Conservation (phyloP, 2,329 filamentous ascomycete species). For the Xylaria polymorpha region DNA sequence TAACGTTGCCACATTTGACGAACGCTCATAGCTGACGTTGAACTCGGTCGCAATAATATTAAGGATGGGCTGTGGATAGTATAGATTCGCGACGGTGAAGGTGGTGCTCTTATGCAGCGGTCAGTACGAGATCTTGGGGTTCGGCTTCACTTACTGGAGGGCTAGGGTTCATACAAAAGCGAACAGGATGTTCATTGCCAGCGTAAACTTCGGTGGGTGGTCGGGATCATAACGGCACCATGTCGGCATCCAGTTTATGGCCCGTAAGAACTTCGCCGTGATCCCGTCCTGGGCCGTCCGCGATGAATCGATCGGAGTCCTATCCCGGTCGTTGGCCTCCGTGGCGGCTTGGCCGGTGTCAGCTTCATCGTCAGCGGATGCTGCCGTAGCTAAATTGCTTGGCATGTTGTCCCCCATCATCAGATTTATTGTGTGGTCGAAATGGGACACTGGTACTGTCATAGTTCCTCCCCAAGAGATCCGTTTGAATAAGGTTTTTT, state of each 20-base stretch:
- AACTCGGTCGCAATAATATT: constrained; percentile 74
- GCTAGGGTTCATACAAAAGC: constrained; percentile 61
- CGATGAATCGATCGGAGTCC: neutral
- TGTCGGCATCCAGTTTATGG: constrained; percentile 69
- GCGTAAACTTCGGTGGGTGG: constrained; percentile 74
- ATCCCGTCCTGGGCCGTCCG: neutral
- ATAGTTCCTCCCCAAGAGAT: neutral
- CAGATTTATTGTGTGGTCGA: neutral
- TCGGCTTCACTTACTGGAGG: neutral
- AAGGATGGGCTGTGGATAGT: constrained; percentile 75
- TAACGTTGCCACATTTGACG: constrained; percentile 69
- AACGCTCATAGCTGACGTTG: constrained; percentile 69
- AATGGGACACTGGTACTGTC: neutral
- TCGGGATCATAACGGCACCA: constrained; percentile 75
- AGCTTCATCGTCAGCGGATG: neutral
- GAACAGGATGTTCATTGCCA: constrained; percentile 77
- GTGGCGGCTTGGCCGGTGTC: neutral
- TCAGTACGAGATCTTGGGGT: constrained; percentile 10
- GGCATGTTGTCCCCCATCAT: constrained; percentile 3
- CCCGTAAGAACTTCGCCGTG: constrained; percentile 36
- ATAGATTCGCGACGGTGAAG: constrained; percentile 76
- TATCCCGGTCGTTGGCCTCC: constrained; percentile 4
- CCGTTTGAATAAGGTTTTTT: constrained; percentile 16
- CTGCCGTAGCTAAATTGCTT: neutral
- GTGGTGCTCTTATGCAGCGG: constrained; percentile 52